Evolutionary conservation across 495 filamentous ascomycete genomes (phyloP).

Genomic region (Chaetomium fimeti): DNA sequence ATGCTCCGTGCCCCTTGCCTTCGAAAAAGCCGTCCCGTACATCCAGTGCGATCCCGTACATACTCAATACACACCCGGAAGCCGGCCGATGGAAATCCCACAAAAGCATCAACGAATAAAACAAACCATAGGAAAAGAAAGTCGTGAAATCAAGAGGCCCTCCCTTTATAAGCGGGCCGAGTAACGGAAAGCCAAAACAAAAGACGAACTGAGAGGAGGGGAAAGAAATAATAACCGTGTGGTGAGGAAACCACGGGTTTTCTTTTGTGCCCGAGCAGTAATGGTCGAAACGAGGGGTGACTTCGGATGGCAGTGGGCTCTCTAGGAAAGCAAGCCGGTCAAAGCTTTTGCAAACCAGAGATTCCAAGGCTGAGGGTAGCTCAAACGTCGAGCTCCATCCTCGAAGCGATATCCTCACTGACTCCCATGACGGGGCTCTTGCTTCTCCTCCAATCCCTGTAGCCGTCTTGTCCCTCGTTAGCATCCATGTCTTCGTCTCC

Average conservation of each 20-base stretch:
- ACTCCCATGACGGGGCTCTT: constrained; percentile 61
- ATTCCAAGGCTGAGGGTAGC: neutral
- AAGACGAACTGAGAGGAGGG: neutral
- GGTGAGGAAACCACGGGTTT: too few relatives aligned
- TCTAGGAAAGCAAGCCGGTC: too few relatives aligned
- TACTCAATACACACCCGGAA: neutral
- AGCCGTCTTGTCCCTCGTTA: neutral
- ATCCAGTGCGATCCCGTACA: neutral
- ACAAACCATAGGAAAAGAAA: neutral
- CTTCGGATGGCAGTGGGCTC: too few relatives aligned
- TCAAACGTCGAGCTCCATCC: constrained; percentile 61
- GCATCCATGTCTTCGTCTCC: constrained; percentile 49
- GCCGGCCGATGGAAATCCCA: neutral
- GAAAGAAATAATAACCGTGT: too few relatives aligned
- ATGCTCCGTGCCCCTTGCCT: constrained; percentile 5
- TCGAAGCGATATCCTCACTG: constrained; percentile 70
- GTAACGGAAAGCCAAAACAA: neutral
- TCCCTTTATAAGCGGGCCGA: too few relatives aligned
- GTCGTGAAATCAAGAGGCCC: neutral
- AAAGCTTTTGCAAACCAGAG: too few relatives aligned
- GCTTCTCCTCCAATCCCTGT: constrained; percentile 27
- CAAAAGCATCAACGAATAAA: neutral
- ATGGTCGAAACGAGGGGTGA: too few relatives aligned
- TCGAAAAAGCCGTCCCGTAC: neutral
- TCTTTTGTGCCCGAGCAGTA: too few relatives aligned